Evolutionary conservation across 345 rosid species (phyloP), one percentile per base, ranked within the genome.

Genomic region (Citrus cavaleriei): DNA sequence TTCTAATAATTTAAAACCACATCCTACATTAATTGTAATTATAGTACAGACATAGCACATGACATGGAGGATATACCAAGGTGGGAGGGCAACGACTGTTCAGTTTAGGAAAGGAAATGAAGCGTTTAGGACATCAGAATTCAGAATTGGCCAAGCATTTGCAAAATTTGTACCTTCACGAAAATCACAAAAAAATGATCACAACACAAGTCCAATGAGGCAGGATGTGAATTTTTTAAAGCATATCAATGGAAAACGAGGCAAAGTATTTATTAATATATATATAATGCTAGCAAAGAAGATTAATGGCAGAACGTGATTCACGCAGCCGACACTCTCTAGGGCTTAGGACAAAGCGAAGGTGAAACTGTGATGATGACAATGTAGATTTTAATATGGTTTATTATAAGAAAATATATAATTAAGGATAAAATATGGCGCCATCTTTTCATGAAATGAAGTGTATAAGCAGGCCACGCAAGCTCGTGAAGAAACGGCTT

Each of bases 321-420:
- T 87, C 85, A 77, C 66, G 84, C 63, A 38, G 83, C 83, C 81
- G 86, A 78, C 84, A 75, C 51, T 24, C 9, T 6, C 9, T 4
- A 2, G 0, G 42, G 19, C 68, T 30, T 8, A 60, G 35, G 78
- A 66, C 67, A 27, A 67, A 24, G 5, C 27, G 8, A 32, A 21
- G 75, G n/a, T 37, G 64, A 65, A 72, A 35, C 46, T 42, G 49
- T 70, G 82, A 82, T 66, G 66, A 54, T 16, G 55, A 74, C 46
- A 28, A 63, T n/a, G 18, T 7, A 32, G 62, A 65, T 76, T 76
- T 62, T 63, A 74, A 55, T 62, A 73, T 61, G 19, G 10, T 18
- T 40, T 63, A 12, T 40, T 46, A 12, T 2, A 55, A 24, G 10
- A 13, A 38, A 57, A 32, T 61, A 27, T 27, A 40, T 27, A 61